phyloP scores from a whole-genome alignment of 106 monocot genomes.

The Posidonia australis region DNA sequence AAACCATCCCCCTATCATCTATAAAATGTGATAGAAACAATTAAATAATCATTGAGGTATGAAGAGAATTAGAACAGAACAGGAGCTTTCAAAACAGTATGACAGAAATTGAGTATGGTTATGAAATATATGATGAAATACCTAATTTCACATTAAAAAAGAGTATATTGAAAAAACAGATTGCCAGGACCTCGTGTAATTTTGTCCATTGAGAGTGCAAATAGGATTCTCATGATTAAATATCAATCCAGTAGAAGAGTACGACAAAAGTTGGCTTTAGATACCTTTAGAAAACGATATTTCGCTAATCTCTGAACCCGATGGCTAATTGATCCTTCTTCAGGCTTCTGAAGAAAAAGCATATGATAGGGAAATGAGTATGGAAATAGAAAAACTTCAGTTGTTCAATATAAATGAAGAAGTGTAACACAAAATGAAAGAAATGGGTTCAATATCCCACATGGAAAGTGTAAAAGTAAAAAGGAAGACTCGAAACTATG shows the following conservation, averaged over 20 bases:
- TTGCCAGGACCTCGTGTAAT: too few species aligned
- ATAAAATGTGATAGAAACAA: too few species aligned
- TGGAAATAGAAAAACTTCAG: background rate
- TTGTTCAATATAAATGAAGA: background rate
- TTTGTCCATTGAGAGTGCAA: background rate
- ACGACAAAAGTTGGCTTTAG: background rate
- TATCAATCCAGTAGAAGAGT: background rate
- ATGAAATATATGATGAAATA: too few species aligned
- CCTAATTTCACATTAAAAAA: too few species aligned
- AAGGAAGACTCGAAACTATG: too few species aligned
- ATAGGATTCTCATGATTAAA: background rate
- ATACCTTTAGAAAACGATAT: slow-evolving; percentile 92
- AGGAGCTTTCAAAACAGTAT: too few species aligned
- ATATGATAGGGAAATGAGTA: background rate
- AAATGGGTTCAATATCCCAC: background rate
- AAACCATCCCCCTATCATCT: too few species aligned
- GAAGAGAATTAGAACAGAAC: too few species aligned
- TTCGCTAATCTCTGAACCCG: slow-evolving; percentile 97
- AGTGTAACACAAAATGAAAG: background rate
- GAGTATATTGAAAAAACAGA: too few species aligned
- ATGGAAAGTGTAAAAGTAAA: too few species aligned
- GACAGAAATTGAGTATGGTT: too few species aligned
- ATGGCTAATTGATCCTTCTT: slow-evolving; percentile 96
- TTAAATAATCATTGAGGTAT: too few species aligned
- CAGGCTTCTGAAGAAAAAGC: slow-evolving; percentile 62